Conservation (phyloP, 108 stramenopile species). For the Skeletonema menzelii region DNA sequence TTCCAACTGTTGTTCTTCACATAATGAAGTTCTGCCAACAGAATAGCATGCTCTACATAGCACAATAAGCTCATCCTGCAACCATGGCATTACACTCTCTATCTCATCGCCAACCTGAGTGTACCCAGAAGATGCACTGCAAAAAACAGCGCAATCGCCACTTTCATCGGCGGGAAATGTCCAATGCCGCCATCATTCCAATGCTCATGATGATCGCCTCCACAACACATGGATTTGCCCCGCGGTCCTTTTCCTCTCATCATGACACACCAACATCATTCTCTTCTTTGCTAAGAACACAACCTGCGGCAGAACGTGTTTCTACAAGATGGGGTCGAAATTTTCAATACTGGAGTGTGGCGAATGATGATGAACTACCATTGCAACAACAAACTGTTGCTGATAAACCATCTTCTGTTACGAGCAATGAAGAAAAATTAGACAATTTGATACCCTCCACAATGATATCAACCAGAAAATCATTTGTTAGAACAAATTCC, state of each 20-base stretch:
- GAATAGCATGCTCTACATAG: too few relatives aligned
- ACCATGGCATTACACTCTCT: too few relatives aligned
- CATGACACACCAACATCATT: neutral
- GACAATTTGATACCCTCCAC: conserved; percentile 11
- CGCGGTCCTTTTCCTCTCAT: neutral
- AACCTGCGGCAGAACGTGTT: neutral
- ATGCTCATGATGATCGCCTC: neutral
- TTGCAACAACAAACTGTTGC: neutral
- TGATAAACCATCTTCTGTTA: neutral
- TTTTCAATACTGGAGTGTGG: neutral
- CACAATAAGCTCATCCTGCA: too few relatives aligned
- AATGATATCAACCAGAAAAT: neutral
- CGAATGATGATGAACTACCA: neutral
- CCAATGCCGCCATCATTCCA: neutral
- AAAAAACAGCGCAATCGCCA: neutral
- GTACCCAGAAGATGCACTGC: neutral
- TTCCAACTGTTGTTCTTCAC: neutral
- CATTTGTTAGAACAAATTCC: neutral
- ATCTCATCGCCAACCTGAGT: neutral
- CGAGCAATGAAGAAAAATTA: neutral
- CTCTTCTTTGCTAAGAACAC: neutral
- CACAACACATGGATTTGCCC: neutral
- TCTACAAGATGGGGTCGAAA: neutral
- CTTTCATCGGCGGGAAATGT: neutral
- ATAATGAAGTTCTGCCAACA: neutral